These are phyloP conservation scores for Wickerhamiella cacticola DNA, from an alignment of 805 yeast species.

Conservation along the genomic window DNA sequence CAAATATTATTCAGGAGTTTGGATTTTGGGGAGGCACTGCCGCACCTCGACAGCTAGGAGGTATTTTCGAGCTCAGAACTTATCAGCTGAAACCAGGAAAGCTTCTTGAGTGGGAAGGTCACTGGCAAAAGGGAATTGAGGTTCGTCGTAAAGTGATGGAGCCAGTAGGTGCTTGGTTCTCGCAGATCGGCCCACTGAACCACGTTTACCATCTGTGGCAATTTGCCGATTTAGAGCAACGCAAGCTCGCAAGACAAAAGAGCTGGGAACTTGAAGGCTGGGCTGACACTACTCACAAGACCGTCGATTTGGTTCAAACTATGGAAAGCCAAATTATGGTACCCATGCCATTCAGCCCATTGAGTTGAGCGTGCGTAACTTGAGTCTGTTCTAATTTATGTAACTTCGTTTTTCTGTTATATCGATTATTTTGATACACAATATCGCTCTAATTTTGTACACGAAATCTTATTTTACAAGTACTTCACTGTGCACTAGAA, in stretches of 20 bases:
- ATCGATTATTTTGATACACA: too few relatives aligned
- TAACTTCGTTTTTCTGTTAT: too few relatives aligned
- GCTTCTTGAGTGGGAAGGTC: slow-evolving; percentile 35
- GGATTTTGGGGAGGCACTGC: slow-evolving; percentile 38
- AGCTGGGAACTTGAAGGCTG: slow-evolving; percentile 37
- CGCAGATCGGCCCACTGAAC: slow-evolving; percentile 32
- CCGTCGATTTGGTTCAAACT: slow-evolving; percentile 30
- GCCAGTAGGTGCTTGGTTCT: slow-evolving; percentile 38
- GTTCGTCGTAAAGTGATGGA: slow-evolving; percentile 37
- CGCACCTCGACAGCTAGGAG: slow-evolving; percentile 32
- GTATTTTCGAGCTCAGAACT: slow-evolving; percentile 33
- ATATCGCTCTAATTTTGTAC: too few relatives aligned
- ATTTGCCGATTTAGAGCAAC: slow-evolving; percentile 35
- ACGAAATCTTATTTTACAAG: not conserved
- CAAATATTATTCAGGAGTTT: slow-evolving; percentile 33
- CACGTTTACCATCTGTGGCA: slow-evolving; percentile 36
- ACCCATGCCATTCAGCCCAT: slow-evolving; percentile 33
- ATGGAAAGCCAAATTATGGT: slow-evolving; percentile 33
- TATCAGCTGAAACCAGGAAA: slow-evolving; percentile 33
- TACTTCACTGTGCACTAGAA: too few relatives aligned
- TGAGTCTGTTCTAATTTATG: too few relatives aligned
- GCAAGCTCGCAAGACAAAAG: slow-evolving; percentile 31
- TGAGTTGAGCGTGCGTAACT: slow-evolving; percentile 22
- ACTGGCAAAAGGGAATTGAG: slow-evolving; percentile 33
- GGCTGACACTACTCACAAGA: slow-evolving; percentile 36